Evolutionary conservation across 2,329 filamentous ascomycete genomes (phyloP), one percentile per base, ranked within the genome.

Genomic region (Apiospora aurea): DNA sequence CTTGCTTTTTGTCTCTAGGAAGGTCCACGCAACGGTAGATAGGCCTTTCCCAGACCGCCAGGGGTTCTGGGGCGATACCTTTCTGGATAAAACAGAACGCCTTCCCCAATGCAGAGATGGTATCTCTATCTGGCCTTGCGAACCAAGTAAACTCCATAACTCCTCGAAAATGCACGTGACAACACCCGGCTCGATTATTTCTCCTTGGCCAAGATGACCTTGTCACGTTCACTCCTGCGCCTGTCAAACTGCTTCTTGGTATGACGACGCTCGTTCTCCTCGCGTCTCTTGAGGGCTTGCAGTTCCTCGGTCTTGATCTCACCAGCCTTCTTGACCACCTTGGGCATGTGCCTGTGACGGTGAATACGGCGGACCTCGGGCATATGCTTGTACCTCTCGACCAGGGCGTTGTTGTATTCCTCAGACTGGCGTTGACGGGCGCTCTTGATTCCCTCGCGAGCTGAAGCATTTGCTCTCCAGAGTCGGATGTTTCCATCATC

Each of bases 251-350:
- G 92, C 86, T 96, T 96, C 86, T 93, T 94, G 72, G 91, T 93
- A 82, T 99, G 96, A 82, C 94, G 94, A 76, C 96, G 89, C 83
- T 97, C 94, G 80, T 99, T 99, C 86, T 99, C 96, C 79, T 97
- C 94, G 77, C 91, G 91, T 77, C 94, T 88, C 90, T 97, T 97
- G 81, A 98, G 93, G 46, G 94, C 90, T 82, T 91, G 91, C 78
- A 98, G 82, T 82, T 98, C 96, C 80, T 97, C 94, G 72, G 85
- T 85, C 90, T 99, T 99, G 84, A 98, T 98, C 86, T 97, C 93
- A 68, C 89, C 91, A 4, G 96, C 96, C 89, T 98, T 98, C 91
- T 97, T 98, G 76, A 98, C 91, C 72, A 95, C 91, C 87, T 95
- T 94, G 26, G 96, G 96, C 74, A 98, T 85, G 83, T 98, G 96